Evolutionary conservation across 2,329 filamentous ascomycete species (phyloP).

Genomic region (Monosporascus sp.): DNA sequence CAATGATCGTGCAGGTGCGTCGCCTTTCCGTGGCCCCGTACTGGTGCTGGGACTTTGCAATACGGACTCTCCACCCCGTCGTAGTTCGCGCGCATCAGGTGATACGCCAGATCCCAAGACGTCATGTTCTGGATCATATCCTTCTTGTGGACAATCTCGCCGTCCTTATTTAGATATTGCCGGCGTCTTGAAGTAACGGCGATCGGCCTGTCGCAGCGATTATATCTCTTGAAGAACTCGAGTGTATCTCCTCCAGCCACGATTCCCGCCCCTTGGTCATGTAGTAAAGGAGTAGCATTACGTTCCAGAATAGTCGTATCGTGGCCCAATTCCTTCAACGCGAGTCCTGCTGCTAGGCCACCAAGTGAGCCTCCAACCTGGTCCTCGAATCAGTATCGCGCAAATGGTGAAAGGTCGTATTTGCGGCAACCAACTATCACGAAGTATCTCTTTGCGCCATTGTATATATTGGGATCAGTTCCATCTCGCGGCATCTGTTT

Average conservation of each 20-base stretch:
- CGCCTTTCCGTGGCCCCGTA: constrained; percentile 22
- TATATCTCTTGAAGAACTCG: constrained; percentile 35
- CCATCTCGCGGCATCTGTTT: background rate
- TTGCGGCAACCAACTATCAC: background rate
- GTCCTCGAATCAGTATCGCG: background rate
- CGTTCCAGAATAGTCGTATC: constrained; percentile 40
- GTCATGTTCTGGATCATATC: constrained; percentile 39
- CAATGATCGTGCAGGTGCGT: constrained; percentile 27
- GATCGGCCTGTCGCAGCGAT: constrained; percentile 29
- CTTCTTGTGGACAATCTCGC: constrained; percentile 27
- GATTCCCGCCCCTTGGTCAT: constrained; percentile 43
- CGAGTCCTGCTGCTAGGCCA: constrained; percentile 33
- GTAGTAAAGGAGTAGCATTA: constrained; percentile 35
- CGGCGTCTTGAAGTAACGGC: constrained; percentile 24
- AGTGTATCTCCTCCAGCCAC: constrained; percentile 39
- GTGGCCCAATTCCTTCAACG: constrained; percentile 36
- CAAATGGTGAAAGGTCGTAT: background rate
- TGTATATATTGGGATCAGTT: background rate
- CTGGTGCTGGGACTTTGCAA: constrained; percentile 22
- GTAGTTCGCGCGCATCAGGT: constrained; percentile 38
- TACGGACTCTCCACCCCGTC: constrained; percentile 31
- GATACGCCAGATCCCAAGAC: constrained; percentile 42
- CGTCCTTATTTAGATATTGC: constrained; percentile 29
- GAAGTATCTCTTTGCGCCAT: background rate
- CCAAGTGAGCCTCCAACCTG: constrained; percentile 38